phyloP scores from a whole-genome alignment of 108 stramenopile species.

The Fistulifera pelliculosa region DNA sequence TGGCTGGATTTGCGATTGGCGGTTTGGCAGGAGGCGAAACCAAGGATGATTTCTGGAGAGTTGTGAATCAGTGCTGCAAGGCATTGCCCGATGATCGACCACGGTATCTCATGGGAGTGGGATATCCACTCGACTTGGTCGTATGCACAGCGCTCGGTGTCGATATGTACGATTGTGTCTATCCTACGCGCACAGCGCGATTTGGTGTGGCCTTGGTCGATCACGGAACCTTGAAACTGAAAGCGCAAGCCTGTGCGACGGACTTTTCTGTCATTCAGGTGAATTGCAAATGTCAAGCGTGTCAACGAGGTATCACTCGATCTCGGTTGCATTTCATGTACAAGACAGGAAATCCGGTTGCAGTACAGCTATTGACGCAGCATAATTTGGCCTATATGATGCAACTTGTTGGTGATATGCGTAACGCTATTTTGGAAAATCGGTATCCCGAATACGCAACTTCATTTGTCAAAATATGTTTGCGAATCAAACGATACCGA shows the following conservation, averaged over 20 bases:
- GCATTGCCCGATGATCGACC: slow-evolving; percentile 86
- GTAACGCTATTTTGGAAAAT: slow-evolving; percentile 76
- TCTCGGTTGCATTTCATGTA: slow-evolving; percentile 72
- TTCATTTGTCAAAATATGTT: slow-evolving; percentile 65
- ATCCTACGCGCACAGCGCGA: slow-evolving; percentile 94
- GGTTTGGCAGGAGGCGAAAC: slow-evolving; percentile 94
- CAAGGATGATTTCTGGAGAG: slow-evolving; percentile 95
- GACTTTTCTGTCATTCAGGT: slow-evolving; percentile 54
- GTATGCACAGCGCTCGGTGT: slow-evolving; percentile 95
- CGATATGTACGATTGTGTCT: slow-evolving; percentile 99
- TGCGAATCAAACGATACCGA: slow-evolving; percentile 50
- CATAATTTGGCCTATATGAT: slow-evolving; percentile 97
- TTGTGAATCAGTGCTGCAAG: slow-evolving; percentile 87
- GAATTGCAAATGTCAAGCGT: slow-evolving; percentile 77
- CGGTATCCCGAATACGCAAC: slow-evolving; percentile 61
- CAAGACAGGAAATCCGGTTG: slow-evolving; percentile 66
- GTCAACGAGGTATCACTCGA: slow-evolving; percentile 54
- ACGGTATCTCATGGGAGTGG: slow-evolving; percentile 97
- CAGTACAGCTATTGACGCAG: slow-evolving; percentile 82
- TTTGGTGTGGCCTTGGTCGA: slow-evolving; percentile 90
- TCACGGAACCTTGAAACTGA: slow-evolving; percentile 66
- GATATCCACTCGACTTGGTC: slow-evolving; percentile 96
- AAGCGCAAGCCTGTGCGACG: slow-evolving; percentile 55
- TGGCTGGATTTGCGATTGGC: slow-evolving; percentile 97
- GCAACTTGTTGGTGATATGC: slow-evolving; percentile 76